A percentile compares a stretch with the other conserved stretches of the same genome.
phyloP scores from a whole-genome alignment of 495 filamentous ascomycete genomes.

The Aspergillus haitiensis region DNA sequence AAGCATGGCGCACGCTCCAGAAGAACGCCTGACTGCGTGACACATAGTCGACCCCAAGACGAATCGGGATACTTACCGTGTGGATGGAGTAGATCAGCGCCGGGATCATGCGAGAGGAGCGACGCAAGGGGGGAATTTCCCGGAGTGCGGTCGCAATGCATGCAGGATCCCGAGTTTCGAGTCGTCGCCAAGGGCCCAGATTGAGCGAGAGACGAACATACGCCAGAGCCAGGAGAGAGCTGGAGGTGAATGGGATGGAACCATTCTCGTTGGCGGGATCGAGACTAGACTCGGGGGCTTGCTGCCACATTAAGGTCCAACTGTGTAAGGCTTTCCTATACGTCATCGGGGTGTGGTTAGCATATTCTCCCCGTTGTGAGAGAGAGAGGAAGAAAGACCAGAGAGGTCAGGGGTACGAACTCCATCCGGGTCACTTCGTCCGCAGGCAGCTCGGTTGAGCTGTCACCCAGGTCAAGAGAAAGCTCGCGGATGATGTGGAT shows the following conservation, averaged over 20 bases:
- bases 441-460: not conserved
- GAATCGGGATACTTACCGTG: not conserved
- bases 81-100: not conserved
- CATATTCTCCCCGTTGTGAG: not conserved
- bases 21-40: not conserved
- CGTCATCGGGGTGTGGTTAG: no score
- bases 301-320: not conserved
- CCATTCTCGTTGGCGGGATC: not conserved
- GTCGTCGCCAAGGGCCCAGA: not conserved
- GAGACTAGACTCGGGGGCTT: not conserved
- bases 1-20: not conserved
- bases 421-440: slow-evolving; percentile 13
- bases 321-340: not conserved
- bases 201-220: not conserved
- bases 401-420: not conserved
- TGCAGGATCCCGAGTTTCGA: not conserved
- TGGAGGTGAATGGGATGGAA: not conserved
- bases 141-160: not conserved
- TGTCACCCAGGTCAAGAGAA: slow-evolving; percentile 10
- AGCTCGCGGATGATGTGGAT: slow-evolving; percentile 44
- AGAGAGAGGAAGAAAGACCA: not conserved
- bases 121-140: not conserved
- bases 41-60: not conserved
- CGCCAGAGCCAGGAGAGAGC: not conserved
- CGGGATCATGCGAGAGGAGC: not conserved